Evolutionary conservation across 1,284 basidiomycete species (phyloP), one percentile per base, ranked within the genome.

Genomic region (Leccinum proliferum): DNA sequence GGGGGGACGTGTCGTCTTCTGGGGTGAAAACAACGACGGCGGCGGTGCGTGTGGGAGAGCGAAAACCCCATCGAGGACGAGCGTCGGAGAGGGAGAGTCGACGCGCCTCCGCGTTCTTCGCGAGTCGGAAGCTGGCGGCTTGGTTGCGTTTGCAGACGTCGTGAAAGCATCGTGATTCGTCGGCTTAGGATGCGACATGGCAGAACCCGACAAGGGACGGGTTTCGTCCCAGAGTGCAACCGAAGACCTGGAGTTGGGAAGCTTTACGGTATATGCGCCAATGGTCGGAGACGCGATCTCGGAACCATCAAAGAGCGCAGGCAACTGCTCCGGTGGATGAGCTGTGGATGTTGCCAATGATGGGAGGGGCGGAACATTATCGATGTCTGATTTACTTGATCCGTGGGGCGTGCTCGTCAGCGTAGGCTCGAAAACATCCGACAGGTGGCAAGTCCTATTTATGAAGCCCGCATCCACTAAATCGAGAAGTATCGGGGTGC

Each of bases 21-120:
- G 25, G 5, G 59, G 41, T 8, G 32, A 21, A 5, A 12, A 15
- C 5, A 25, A 29, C 9, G 55, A 21, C 4, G 34, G 3, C 1
- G 55, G 0, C 2, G 37, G 10, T 2, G 34, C 5, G 10, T 12
- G 39, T 1, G 69, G 60, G 43, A 70, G 63, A 12, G 69, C 69
- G 6, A 69, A 69, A n/a, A 70, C 60, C 3, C 70, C 68, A 2
- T 69, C 68, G 43, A 70, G 57, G 0, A 69, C 67, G 43, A 69
- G 12, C 0, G 63, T 63, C 1, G 69, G 69, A 25, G 69, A 58
- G 43, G 62, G 60, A 15, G 68, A 60, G 3, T 21, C 15, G 14
- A 4, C 12, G 1, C 59, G 65, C 37, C 15, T 59, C 4, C 57
- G 55, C 14, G 37, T 21, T 6, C 60, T 60, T 8, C 18, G 56